Evolutionary conservation across 352 stramenopile species (phyloP).

Genomic region (Pythium oligandrum): DNA sequence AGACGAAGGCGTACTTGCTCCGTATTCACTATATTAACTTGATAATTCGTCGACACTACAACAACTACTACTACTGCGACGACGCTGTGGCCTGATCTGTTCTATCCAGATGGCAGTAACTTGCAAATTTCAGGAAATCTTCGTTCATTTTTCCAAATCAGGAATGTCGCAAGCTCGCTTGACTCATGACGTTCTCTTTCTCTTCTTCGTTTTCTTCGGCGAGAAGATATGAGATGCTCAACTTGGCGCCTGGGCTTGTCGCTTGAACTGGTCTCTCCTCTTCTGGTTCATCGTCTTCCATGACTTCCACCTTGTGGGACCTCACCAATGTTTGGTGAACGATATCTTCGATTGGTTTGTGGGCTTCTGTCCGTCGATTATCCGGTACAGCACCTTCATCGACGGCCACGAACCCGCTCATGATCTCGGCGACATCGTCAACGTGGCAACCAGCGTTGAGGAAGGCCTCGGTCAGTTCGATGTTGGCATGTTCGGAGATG

Average conservation of each 20-base stretch:
- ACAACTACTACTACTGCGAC: too few relatives aligned
- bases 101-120: neutral
- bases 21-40: too few relatives aligned
- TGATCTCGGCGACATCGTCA: slow-evolving; percentile 17
- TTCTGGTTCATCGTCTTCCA: slow-evolving; percentile 4
- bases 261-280: neutral
- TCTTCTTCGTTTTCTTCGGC: slow-evolving; percentile 12
- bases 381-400: slow-evolving; percentile 14
- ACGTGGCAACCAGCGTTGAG: slow-evolving; percentile 15
- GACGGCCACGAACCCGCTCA: slow-evolving; percentile 17
- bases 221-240: slow-evolving; percentile 19
- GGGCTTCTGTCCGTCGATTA: slow-evolving; percentile 17
- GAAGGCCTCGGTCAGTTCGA: slow-evolving; percentile 18
- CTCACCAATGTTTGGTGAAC: slow-evolving; percentile 7
- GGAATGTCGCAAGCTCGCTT: neutral
- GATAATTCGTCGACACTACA: too few relatives aligned
- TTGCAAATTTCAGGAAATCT: neutral
- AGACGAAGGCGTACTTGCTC: too few relatives aligned
- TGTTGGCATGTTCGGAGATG: slow-evolving; percentile 15
- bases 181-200: slow-evolving; percentile 13
- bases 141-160: neutral
- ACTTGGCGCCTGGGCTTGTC: slow-evolving; percentile 4
- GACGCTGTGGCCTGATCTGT: too few relatives aligned
- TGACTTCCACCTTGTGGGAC: slow-evolving; percentile 1
- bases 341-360: slow-evolving; percentile 15